These are phyloP conservation scores for Leccinum aurantiacum DNA, from an alignment of 768 basidiomycete species.

Conservation along the genomic window DNA sequence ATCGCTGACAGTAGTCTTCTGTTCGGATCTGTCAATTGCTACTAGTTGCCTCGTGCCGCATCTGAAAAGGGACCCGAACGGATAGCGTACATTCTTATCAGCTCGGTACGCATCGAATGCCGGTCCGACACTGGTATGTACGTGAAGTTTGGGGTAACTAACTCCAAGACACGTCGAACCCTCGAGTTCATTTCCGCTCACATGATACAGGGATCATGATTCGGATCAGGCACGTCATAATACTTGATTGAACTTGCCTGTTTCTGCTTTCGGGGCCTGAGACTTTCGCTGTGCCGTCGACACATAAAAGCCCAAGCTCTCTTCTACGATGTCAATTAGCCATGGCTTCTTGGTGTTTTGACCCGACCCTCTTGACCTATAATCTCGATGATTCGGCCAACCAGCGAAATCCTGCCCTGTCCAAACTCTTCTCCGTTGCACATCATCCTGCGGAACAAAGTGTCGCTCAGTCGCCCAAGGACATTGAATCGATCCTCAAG, in stretches of 20 bases:
- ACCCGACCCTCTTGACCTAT: not conserved
- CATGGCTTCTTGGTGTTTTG: not conserved
- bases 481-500: conserved; percentile 2
- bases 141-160: not conserved
- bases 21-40: not conserved
- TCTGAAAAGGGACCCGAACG: not conserved
- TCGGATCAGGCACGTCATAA: not conserved
- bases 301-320: too few species aligned
- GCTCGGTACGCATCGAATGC: not conserved
- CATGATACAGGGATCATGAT: not conserved
- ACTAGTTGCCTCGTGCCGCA: not conserved
- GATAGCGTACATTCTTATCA: not conserved
- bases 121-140: not conserved
- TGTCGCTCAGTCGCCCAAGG: not conserved
- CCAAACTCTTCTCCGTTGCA: not conserved
- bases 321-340: too few species aligned
- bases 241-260: not conserved
- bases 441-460: conserved; percentile 1
- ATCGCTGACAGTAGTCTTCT: not conserved
- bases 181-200: not conserved
- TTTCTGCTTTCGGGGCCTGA: not conserved
- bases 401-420: not conserved
- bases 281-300: too few species aligned
- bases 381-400: not conserved
- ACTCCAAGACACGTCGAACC: not conserved